These are phyloP conservation scores for Backusella morwellensis DNA, from an alignment of 192 early-diverging fungal species.

Conservation along the genomic window DNA sequence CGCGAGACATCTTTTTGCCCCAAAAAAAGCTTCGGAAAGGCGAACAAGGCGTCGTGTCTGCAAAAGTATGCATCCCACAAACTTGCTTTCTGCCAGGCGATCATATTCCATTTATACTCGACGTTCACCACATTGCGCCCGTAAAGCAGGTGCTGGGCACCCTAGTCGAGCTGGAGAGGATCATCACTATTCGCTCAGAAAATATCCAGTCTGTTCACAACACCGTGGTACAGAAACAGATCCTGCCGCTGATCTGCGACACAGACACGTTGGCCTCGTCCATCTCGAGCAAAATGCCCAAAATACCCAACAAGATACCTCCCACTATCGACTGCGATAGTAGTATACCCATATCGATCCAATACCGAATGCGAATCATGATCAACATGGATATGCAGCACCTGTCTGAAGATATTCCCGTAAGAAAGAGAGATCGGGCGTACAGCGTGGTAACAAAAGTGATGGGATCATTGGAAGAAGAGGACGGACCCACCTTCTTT, in stretches of 20 bases:
- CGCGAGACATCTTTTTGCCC: conserved; percentile 7
- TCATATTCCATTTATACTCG: background rate
- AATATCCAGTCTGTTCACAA: background rate
- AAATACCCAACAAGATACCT: conserved; percentile 4
- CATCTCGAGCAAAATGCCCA: background rate
- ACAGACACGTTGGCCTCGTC: background rate
- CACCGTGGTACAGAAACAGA: background rate
- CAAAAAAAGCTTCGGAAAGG: background rate
- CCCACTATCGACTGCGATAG: background rate
- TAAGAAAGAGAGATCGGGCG: conserved; percentile 7
- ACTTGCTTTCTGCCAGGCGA: conserved; percentile 5
- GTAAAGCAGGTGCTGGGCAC: background rate
- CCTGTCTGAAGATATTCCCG: background rate
- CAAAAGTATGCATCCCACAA: background rate
- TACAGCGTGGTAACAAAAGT: conserved; percentile 11
- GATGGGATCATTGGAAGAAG: conserved; percentile 3
- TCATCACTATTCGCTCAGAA: background rate
- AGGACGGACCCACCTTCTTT: background rate
- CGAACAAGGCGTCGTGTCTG: background rate
- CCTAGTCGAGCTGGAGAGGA: background rate
- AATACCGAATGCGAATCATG: background rate
- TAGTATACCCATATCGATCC: background rate
- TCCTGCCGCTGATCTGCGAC: conserved; percentile 3
- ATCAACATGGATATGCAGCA: conserved; percentile 13
- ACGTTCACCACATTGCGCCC: conserved; percentile 1